Conservation (phyloP, 2,329 filamentous ascomycete species). For the Nothophoma quercina region DNA sequence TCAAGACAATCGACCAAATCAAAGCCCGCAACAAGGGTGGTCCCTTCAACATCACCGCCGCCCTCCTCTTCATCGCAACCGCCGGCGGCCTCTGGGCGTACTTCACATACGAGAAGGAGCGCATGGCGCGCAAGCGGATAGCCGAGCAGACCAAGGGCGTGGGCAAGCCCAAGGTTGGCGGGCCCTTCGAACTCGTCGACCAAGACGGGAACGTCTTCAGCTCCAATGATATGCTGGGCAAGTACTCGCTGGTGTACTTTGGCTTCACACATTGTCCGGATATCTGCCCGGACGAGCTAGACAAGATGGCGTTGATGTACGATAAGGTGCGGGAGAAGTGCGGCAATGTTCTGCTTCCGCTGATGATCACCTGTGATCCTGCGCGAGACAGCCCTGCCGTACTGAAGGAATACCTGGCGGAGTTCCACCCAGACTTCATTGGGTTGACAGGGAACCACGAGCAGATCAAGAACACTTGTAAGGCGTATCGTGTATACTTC, state of each 20-base stretch:
- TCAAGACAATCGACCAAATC: conserved; percentile 49
- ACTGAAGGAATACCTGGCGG: conserved; percentile 81
- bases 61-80: conserved; percentile 81
- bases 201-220: conserved; percentile 81
- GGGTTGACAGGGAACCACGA: conserved; percentile 94
- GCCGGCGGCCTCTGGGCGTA: conserved; percentile 83
- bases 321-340: conserved; percentile 66
- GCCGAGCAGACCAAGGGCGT: conserved; percentile 93
- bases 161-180: conserved; percentile 91
- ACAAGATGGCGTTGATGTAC: conserved; percentile 98
- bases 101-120: conserved; percentile 90
- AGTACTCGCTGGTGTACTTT: conserved; percentile 91
- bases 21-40: conserved; percentile 45
- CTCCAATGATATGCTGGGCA: conserved; percentile 82
- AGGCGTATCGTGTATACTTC: conserved; percentile 96
- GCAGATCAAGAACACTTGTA: conserved; percentile 92
- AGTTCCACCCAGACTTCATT: conserved; percentile 87
- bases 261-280: conserved; percentile 98
- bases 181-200: conserved; percentile 81
- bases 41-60: conserved; percentile 95
- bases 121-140: conserved; percentile 86
- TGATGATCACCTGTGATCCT: conserved; percentile 97
- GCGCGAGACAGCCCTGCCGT: conserved; percentile 87
- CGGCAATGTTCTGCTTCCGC: conserved; percentile 68
- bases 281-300: conserved; percentile 97